These are phyloP conservation scores for Fomes fomentarius DNA, from an alignment of 1,284 basidiomycete genomes.

Conservation along the genomic window DNA sequence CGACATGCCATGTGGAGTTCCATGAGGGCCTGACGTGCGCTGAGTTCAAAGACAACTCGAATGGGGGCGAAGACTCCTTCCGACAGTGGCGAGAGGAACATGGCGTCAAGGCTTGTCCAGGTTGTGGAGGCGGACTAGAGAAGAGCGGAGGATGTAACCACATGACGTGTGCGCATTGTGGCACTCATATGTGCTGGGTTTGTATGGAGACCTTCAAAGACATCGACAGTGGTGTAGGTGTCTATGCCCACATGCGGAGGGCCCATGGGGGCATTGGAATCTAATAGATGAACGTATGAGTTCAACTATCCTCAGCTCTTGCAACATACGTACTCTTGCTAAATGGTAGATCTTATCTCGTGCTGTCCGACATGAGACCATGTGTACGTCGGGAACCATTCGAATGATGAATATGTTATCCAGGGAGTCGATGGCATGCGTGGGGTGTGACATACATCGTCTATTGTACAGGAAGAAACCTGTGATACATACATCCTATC, in stretches of 20 bases:
- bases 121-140: conserved; percentile 37
- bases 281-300: no score
- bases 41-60: conserved; percentile 26
- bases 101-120: conserved; percentile 39
- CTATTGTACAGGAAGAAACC: no score
- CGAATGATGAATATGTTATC: no score
- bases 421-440: no score
- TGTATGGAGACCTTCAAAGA: conserved; percentile 24
- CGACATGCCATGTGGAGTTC: conserved; percentile 33
- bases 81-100: conserved; percentile 34
- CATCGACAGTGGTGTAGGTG: conserved; percentile 16
- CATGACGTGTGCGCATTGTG: conserved; percentile 21
- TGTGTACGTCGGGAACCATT: no score
- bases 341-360: no score
- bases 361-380: no score
- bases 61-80: conserved; percentile 29
- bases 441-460: no score
- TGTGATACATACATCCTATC: no score
- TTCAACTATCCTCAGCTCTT: no score
- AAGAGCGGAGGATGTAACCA: conserved; percentile 34
- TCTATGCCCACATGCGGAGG: conserved; percentile 23
- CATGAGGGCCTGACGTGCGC: conserved; percentile 37
- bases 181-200: conserved; percentile 26
- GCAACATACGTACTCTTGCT: no score
- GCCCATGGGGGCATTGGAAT: conserved; percentile 18